phyloP scores from a whole-genome alignment of 1,284 basidiomycete species.

The Ganoderma sp. region DNA sequence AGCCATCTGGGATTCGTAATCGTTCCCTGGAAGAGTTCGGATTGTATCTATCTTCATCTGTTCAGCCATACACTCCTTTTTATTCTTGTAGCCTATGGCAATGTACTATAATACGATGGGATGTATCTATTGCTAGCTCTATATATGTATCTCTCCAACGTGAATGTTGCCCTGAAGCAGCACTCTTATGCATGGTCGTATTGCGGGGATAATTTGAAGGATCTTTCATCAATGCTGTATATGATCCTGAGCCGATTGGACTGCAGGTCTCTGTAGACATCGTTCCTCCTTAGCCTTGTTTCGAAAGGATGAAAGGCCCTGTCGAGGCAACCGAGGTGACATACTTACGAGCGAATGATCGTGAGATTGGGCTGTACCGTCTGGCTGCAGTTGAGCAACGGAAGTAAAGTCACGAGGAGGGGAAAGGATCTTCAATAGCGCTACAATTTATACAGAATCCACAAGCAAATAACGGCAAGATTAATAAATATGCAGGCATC shows the following conservation, averaged over 20 bases:
- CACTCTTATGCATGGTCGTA: not conserved
- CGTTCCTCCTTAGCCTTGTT: not conserved
- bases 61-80: not conserved
- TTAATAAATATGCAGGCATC: not conserved
- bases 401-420: not conserved
- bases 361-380: not conserved
- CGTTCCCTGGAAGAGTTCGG: not conserved
- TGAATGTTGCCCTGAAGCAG: not conserved
- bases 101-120: not conserved
- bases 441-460: not conserved
- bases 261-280: not conserved
- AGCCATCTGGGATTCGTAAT: conserved; percentile 59
- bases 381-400: not conserved
- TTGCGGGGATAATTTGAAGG: not conserved
- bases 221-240: not conserved
- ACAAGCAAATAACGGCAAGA: not conserved
- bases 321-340: not conserved
- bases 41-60: not conserved
- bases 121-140: conserved; percentile 4
- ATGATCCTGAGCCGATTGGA: not conserved
- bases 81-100: not conserved
- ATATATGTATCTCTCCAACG: not conserved
- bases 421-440: not conserved
- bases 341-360: not conserved
- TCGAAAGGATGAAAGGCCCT: not conserved